Base-by-base conservation (phyloP, 371 early-diverging fungal genomes). In the Amoeboaphelidium protococcarum region DNA sequence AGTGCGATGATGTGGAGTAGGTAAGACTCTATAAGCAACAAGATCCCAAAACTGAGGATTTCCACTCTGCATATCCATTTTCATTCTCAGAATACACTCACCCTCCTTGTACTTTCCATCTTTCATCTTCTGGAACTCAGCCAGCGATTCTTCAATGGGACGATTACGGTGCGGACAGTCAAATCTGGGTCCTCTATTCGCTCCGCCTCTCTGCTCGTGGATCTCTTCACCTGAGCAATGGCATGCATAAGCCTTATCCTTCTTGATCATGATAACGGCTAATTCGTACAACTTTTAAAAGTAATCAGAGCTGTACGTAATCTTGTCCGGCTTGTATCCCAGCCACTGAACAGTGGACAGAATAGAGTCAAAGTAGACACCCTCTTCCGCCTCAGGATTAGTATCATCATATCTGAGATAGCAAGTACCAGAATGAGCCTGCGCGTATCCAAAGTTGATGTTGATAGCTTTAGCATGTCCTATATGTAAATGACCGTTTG, bases 391-490 rank as follows among this genome's bases (percentile, higher is more conserved):
- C 64, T 78, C 85, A 23, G 99, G 99, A 60, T 99, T 99, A 43
- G 99, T 99, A 65, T 98, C 98, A 61, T 96, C 98, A 58, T 87
- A 99, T 51, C 99, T 78, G 54, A 99, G 69, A 64, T 92, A 90
- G 49, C 82, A 82, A 50, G 75, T 58, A 41, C 99, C 99, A 45
- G 79, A 71, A 62, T 87, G 80, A 13, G 83, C 83, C 52, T 78
- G 72, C 26, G 94, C 98, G 56, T 89, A 96, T 47, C 89, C 91
- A 73, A 98, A 98, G 64, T 87, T 91, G 58, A 99, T 75, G 62
- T 97, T 96, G 68, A 98, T 86, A 27, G 98, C 98, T 67, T 99
- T 99, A 44, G 98, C 98, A 61, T 99, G 99, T 47, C 99, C 99
- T 64, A 99, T 95, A 60, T 99, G 99, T 46, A 86, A 59, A 65